Conservation (phyloP, 2,329 filamentous ascomycete species). For the Fusarium udum region DNA sequence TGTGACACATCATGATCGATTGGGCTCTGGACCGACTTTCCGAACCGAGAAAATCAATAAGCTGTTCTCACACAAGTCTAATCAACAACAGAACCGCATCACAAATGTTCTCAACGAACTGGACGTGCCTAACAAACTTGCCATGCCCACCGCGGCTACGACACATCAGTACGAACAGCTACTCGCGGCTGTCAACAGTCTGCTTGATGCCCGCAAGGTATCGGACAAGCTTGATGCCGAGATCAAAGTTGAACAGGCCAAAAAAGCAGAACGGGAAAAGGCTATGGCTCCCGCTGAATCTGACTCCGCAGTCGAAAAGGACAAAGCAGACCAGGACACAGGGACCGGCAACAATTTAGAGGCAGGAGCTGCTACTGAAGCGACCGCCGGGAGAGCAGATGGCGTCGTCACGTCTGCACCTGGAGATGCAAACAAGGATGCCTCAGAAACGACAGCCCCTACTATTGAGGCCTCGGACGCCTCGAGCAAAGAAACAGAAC, state of each 20-base stretch:
- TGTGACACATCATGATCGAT: slow-evolving; percentile 84
- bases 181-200: slow-evolving; percentile 70
- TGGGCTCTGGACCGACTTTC: slow-evolving; percentile 88
- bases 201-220: slow-evolving; percentile 79
- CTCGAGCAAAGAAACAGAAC: slow-evolving; percentile 27
- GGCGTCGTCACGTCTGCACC: slow-evolving; percentile 4
- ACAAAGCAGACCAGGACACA: slow-evolving; percentile 10
- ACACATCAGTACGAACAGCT: slow-evolving; percentile 77
- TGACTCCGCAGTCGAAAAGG: slow-evolving; percentile 33
- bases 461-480: slow-evolving; percentile 19
- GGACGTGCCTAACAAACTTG: slow-evolving; percentile 73
- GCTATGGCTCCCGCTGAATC: slow-evolving; percentile 27
- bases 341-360: slow-evolving; percentile 24
- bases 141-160: slow-evolving; percentile 78
- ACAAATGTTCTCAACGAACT: slow-evolving; percentile 76
- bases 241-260: slow-evolving; percentile 67
- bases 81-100: slow-evolving; percentile 79
- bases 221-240: slow-evolving; percentile 80
- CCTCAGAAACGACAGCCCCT: slow-evolving; percentile 9
- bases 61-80: slow-evolving; percentile 79
- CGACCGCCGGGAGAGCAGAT: slow-evolving; percentile 22
- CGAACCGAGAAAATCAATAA: slow-evolving; percentile 85
- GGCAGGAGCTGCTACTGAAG: background rate
- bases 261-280: slow-evolving; percentile 64
- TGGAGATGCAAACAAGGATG: slow-evolving; percentile 35